A percentile compares a stretch with the other conserved stretches of the same genome.
Evolutionary conservation across 2,329 filamentous ascomycete genomes (phyloP).

Genomic region (Trichoderma semiorbis): DNA sequence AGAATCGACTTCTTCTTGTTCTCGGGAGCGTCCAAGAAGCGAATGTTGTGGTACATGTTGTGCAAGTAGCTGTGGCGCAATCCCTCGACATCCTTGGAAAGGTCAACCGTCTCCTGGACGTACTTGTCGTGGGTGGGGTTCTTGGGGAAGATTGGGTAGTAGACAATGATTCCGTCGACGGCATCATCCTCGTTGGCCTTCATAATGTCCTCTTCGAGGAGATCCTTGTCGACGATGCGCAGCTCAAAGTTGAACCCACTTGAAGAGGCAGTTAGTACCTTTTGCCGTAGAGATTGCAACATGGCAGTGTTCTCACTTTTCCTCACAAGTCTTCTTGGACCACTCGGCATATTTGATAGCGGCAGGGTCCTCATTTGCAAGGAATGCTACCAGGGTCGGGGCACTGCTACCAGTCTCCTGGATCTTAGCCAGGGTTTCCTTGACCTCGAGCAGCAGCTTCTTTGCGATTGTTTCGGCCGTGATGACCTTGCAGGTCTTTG

Average conservation of each 20-base stretch:
- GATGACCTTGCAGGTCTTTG: conserved; percentile 86
- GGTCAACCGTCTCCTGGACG: conserved; percentile 87
- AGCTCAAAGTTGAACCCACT: conserved; percentile 90
- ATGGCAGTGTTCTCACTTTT: conserved; percentile 70
- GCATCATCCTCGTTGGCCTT: conserved; percentile 73
- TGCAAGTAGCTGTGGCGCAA: conserved; percentile 90
- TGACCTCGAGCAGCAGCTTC: conserved; percentile 72
- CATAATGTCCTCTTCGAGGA: conserved; percentile 84
- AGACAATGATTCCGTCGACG: conserved; percentile 91
- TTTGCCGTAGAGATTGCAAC: not conserved
- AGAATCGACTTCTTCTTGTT: conserved; percentile 86
- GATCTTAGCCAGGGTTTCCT: conserved; percentile 68
- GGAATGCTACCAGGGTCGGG: conserved; percentile 83
- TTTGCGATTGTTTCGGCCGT: conserved; percentile 85
- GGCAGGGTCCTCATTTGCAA: conserved; percentile 87
- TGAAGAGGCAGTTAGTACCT: conserved; percentile 18
- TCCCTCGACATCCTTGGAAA: conserved; percentile 93
- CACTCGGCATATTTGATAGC: conserved; percentile 93
- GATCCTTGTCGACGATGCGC: conserved; percentile 77
- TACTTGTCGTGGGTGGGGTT: conserved; percentile 88
- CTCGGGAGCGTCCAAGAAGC: conserved; percentile 77
- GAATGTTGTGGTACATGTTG: conserved; percentile 99
- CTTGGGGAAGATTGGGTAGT: conserved; percentile 89
- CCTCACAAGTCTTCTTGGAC: conserved; percentile 93
- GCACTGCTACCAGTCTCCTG: conserved; percentile 51